Base-by-base conservation (phyloP, 1,284 basidiomycete genomes). In the Tilletia caries region DNA sequence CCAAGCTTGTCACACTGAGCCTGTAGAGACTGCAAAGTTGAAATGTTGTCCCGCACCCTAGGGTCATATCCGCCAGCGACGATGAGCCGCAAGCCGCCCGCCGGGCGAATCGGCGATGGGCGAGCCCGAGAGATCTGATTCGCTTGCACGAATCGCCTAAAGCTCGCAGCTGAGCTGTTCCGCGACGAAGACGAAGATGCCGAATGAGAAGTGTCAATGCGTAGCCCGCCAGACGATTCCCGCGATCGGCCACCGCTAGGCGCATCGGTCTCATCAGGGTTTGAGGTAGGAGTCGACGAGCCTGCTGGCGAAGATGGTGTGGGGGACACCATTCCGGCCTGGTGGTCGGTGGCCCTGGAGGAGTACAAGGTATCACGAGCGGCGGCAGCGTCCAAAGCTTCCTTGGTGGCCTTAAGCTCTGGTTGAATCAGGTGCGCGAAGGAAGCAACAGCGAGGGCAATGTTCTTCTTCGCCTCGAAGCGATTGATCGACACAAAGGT, bases 381-480 rank as follows among this genome's bases (percentile, higher is more conserved):
- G 18, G 18, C 20, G 6, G 58, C 58, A 10, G 27, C 29, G 23
- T 25, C 25, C 27, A 58, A 12, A 20, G 58, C 58, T 15, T 33
- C 58, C 18, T 62, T 62, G 58, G 58, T 62, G 8, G 58, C 58
- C 8, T 62, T 29, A 29, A 62, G 58, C 32, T 62, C 58, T 33
- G 58, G 58, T 23, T 34, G 58, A 23, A 62, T 34, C 32, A 62
- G 18, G 13, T 62, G 29, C 5, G 91, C 89, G 76, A 95, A 97
- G 0, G 95, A 86, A 58, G 90, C 85, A 32, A 98, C 86, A 0
- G 94, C 94, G 1, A 98, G 86, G 0, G 88, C 88, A 0, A 88
- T 87, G 75, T 98, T 95, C 86, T 98, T 98, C 86, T 98, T 98
- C 73, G 88, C 89, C 85, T 98, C 95, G 79, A 96, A 98, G 0